Percentiles rank a stretch among this genome's conserved stretches.
These are phyloP conservation scores for Curvularia sp. DNA, from an alignment of 2,329 filamentous ascomycete genomes.

Conservation along the genomic window DNA sequence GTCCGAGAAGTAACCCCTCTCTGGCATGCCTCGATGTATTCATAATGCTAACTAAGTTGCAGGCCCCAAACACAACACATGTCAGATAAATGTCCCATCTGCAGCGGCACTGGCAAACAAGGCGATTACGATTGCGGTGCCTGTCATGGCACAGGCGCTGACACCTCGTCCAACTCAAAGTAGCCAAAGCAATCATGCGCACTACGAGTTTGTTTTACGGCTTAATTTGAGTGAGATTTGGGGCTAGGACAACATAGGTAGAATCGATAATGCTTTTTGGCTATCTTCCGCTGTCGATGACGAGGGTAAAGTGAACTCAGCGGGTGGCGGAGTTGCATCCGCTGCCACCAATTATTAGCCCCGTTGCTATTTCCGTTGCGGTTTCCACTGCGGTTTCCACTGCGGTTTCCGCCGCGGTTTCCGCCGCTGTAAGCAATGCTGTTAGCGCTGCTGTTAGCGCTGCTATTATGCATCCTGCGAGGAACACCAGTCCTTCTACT, in stretches of 20 bases:
- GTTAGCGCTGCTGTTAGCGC: too few species aligned
- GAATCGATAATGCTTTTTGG: conserved; percentile 1
- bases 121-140: background rate
- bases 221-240: background rate
- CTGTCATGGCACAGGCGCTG: background rate
- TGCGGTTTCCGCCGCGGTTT: too few species aligned
- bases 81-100: background rate
- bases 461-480: too few species aligned
- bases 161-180: conserved; percentile 1
- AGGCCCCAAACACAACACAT: background rate
- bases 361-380: too few species aligned
- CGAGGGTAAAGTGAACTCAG: conserved; percentile 1
- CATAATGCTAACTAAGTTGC: too few species aligned
- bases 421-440: too few species aligned
- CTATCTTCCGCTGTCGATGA: background rate
- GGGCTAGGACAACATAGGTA: background rate
- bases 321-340: background rate
- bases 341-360: background rate
- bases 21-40: too few species aligned
- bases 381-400: too few species aligned
- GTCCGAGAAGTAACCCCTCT: background rate
- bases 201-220: background rate
- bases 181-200: background rate
- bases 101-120: conserved; percentile 1
- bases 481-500: too few species aligned